These are phyloP conservation scores for Avena insularis DNA, from an alignment of 176 grass and related monocot genomes.

Conservation along the genomic window DNA sequence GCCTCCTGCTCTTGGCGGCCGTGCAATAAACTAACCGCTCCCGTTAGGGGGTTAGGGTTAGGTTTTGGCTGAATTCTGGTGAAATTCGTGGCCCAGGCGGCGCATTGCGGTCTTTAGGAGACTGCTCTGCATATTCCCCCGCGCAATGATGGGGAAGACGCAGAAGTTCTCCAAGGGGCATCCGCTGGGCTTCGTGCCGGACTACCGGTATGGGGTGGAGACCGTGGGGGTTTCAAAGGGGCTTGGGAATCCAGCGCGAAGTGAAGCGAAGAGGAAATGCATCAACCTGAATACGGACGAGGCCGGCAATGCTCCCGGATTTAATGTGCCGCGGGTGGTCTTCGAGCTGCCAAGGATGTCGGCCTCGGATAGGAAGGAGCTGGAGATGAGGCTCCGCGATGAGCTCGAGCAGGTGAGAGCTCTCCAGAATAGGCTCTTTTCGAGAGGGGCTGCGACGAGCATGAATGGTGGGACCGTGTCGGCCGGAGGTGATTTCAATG, in stretches of 20 bases:
- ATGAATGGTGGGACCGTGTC: constrained; percentile 40
- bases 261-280: constrained; percentile 79
- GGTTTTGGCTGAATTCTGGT: constrained; percentile 44
- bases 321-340: constrained; percentile 56
- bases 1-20: neutral
- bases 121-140: neutral
- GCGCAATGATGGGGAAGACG: constrained; percentile 87
- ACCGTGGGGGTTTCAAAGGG: constrained; percentile 71
- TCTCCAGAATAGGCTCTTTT: constrained; percentile 62
- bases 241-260: constrained; percentile 53
- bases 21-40: constrained; percentile 40
- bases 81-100: constrained; percentile 42
- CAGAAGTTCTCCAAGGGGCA: constrained; percentile 87
- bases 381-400: constrained; percentile 57
- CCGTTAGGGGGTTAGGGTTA: constrained; percentile 49
- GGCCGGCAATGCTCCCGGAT: neutral
- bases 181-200: constrained; percentile 77
- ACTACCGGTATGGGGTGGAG: constrained; percentile 79
- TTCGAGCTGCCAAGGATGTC: constrained; percentile 69
- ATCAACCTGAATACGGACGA: constrained; percentile 48
- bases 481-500: constrained; percentile 31
- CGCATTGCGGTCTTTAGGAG: constrained; percentile 32
- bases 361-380: constrained; percentile 51
- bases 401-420: constrained; percentile 68
- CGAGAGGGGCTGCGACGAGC: constrained; percentile 29